These are phyloP conservation scores for Polytrichum commune DNA, from an alignment of 225 moss, liverwort and hornwort species.

Conservation along the genomic window DNA sequence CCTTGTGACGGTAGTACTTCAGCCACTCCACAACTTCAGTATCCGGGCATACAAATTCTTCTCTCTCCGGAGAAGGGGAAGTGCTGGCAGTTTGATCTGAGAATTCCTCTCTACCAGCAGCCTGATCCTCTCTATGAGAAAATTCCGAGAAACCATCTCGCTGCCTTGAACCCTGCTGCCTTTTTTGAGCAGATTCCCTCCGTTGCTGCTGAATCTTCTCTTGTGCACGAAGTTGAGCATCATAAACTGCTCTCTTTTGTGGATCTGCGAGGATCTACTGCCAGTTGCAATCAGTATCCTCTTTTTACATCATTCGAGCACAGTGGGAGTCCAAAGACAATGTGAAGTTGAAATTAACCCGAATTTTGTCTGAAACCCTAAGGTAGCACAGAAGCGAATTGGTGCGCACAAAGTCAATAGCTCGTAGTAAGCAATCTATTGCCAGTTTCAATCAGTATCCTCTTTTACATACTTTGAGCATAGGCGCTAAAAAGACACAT, in stretches of 20 bases:
- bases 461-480: background rate
- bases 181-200: slow-evolving; percentile 6
- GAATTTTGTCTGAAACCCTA: too few relatives aligned
- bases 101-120: slow-evolving; percentile 8
- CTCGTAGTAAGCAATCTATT: slow-evolving; percentile 47
- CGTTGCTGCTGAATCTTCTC: slow-evolving; percentile 19
- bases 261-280: slow-evolving; percentile 94
- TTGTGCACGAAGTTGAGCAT: slow-evolving; percentile 55
- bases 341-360: too few relatives aligned
- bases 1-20: slow-evolving; percentile 62
- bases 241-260: slow-evolving; percentile 74
- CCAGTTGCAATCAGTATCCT: slow-evolving; percentile 26
- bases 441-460: slow-evolving; percentile 26
- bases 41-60: slow-evolving; percentile 41
- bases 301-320: background rate
- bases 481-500: too few relatives aligned
- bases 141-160: slow-evolving; percentile 19
- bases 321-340: too few relatives aligned
- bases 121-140: slow-evolving; percentile 15
- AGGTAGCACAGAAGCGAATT: too few relatives aligned
- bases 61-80: slow-evolving; percentile 18
- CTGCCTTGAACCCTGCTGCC: slow-evolving; percentile 11
- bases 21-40: slow-evolving; percentile 88
- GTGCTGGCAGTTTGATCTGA: slow-evolving; percentile 26
- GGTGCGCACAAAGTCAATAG: too few relatives aligned